Conservation (phyloP, 179 eudicot genomes). For the Beta macrorhiza region DNA sequence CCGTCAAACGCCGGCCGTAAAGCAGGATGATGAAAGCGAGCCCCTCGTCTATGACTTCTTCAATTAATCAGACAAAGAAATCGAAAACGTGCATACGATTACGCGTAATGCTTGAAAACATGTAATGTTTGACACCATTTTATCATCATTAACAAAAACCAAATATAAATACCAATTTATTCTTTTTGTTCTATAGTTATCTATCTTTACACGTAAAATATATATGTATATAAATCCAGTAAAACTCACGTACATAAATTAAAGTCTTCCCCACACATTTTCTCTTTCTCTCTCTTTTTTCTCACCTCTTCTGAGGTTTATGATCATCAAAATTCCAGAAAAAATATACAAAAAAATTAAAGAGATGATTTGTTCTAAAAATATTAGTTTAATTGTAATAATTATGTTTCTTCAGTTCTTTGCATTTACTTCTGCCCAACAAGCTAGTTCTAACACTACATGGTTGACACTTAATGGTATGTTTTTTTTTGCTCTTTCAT, state of each 20-base stretch:
- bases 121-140: background rate
- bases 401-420: background rate
- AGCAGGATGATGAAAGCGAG: background rate
- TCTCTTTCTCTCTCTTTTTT: background rate
- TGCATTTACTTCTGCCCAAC: constrained; percentile 1
- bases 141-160: background rate
- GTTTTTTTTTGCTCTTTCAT: background rate
- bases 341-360: background rate
- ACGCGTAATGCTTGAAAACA: background rate
- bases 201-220: background rate
- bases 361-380: background rate
- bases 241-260: background rate
- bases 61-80: background rate
- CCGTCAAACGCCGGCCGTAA: constrained; percentile 6
- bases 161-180: background rate
- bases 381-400: background rate
- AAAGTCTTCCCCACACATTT: background rate
- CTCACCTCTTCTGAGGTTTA: background rate
- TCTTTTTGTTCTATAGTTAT: background rate
- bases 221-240: background rate
- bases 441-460: background rate
- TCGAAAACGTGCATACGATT: background rate
- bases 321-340: background rate
- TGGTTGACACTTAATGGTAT: constrained; percentile 20
- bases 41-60: background rate